phyloP scores from a whole-genome alignment of 2,329 filamentous ascomycete genomes.

The Aspergillus sergii region DNA sequence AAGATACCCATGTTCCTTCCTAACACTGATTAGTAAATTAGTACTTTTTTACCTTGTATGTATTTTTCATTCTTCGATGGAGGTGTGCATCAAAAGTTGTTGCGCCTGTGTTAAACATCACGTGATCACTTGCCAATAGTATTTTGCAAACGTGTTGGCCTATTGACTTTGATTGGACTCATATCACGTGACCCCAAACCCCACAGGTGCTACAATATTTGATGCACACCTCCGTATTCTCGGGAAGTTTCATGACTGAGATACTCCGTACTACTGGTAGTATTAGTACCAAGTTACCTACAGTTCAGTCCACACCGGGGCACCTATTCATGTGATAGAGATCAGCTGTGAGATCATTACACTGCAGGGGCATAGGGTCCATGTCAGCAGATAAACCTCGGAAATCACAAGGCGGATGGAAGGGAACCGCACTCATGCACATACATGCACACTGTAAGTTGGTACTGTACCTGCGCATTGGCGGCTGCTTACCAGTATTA shows the following conservation, averaged over 20 bases:
- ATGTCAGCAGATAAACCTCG: background rate
- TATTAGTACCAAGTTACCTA: too few relatives aligned
- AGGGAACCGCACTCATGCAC: background rate
- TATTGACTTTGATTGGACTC: too few relatives aligned
- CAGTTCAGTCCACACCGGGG: background rate
- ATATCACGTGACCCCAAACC: too few relatives aligned
- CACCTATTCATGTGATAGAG: background rate
- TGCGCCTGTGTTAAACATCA: too few relatives aligned
- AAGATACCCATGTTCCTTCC: background rate
- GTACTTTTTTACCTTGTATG: background rate
- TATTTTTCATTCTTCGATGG: background rate
- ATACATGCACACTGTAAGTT: background rate
- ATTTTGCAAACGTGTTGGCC: too few relatives aligned
- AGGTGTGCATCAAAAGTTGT: too few relatives aligned
- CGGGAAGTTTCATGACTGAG: background rate
- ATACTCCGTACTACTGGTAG: background rate
- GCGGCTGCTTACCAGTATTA: background rate
- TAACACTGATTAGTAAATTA: background rate
- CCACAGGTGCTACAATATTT: too few relatives aligned
- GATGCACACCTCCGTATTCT: background rate
- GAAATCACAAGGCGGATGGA: background rate
- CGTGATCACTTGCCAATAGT: too few relatives aligned
- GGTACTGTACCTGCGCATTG: background rate
- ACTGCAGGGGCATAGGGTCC: background rate
- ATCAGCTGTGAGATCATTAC: background rate